Evolutionary conservation across 176 grass and related monocot species (phyloP), one percentile per base, ranked within the genome.

Genomic region (Rhynchospora tenuis): DNA sequence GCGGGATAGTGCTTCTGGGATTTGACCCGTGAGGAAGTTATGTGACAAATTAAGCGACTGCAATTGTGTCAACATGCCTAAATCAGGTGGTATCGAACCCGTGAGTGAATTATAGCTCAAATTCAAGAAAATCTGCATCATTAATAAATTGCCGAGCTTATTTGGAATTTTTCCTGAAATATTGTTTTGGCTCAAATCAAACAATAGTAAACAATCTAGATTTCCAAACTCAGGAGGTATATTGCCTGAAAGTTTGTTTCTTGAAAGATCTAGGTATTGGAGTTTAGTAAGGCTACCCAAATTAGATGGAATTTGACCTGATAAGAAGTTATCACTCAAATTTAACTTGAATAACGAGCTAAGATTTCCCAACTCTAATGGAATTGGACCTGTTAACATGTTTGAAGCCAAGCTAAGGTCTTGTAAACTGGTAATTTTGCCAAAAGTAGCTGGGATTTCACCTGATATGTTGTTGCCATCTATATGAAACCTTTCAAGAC

Each of bases 101-200:
- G 83, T 89, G 23, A 99, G 61, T 5, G 80, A 91, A 85, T 99
- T 99, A 77, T 89, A 90, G 72, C 96, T 99, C 83, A 99, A 59
- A 92, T 99, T 93, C 82, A 99, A 89, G 64, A 99, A 47, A 4
- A 26, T 90, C 71, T 95, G 93, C 56, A 99, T 58, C 64, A 71
- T 47, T 52, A 19, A 19, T 70, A 99, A 85, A 63, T 99, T 93
- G 8, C 96, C 91, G 0, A 99, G 74, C 83, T 99, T 73, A 75
- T 9, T 27, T 63, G 96, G 91, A 88, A 95, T 99, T 51, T 79
- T 65, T 42, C 93, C 96, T 12, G 86, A 86, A 44, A 97, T 76
- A 58, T 86, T 62, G 71, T 93, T 93, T 45, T 66, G 54, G 88
- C 82, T 90, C 84, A 97, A 85, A 90, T 97, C 92, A 11, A 97